Conservation (phyloP, 805 yeast species). For the Sugiyamaella boreocaroliniensis region DNA sequence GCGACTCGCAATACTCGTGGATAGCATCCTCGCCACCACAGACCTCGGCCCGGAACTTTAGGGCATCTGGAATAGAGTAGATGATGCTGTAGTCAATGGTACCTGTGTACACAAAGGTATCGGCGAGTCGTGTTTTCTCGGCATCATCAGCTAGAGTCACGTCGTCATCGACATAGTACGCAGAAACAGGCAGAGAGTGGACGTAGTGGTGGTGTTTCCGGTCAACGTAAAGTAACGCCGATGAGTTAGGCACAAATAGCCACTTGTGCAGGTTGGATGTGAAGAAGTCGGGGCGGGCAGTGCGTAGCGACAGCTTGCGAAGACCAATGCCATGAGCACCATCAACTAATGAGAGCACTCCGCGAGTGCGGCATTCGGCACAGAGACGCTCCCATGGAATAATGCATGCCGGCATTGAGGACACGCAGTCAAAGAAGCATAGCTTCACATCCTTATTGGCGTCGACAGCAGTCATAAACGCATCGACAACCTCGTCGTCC, state of each 20-base stretch:
- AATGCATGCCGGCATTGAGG: constrained; percentile 57
- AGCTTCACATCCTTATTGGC: constrained; percentile 29
- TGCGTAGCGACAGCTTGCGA: constrained; percentile 21
- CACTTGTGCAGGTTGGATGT: constrained; percentile 65
- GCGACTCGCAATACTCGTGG: constrained; percentile 38
- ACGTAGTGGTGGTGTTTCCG: constrained; percentile 42
- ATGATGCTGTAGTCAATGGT: constrained; percentile 43
- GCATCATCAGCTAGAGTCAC: not conserved
- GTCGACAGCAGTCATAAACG: constrained; percentile 25
- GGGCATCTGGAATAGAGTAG: constrained; percentile 41
- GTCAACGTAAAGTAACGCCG: constrained; percentile 53
- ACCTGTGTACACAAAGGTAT: constrained; percentile 47
- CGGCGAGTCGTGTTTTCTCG: constrained; percentile 23
- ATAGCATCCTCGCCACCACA: constrained; percentile 60
- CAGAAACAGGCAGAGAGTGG: constrained; percentile 55
- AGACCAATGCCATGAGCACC: constrained; percentile 67
- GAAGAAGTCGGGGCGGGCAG: constrained; percentile 50
- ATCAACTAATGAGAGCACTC: constrained; percentile 53
- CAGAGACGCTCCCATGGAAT: constrained; percentile 51
- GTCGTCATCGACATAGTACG: constrained; percentile 32
- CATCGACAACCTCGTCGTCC: constrained; percentile 36
- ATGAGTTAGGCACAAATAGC: constrained; percentile 52
- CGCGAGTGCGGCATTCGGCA: constrained; percentile 39
- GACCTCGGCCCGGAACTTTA: constrained; percentile 44
- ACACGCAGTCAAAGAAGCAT: constrained; percentile 49